Conservation (phyloP, 441 rosid species). For the Manihot esculenta region DNA sequence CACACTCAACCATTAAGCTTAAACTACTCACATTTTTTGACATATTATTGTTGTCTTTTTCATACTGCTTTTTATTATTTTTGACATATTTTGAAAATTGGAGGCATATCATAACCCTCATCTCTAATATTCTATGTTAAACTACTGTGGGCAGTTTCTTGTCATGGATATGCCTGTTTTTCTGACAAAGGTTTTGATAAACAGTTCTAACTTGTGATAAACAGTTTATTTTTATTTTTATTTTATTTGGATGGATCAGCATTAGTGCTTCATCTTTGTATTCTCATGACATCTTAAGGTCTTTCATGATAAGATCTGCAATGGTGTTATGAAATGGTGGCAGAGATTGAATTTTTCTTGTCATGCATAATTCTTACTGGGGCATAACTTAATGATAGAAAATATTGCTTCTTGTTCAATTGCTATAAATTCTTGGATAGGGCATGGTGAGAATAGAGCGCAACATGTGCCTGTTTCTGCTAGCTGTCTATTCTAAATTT, state of each 20-base stretch:
- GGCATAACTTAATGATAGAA: background rate
- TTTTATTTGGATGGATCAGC: background rate
- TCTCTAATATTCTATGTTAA: background rate
- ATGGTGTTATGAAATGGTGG: background rate
- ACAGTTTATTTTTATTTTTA: background rate
- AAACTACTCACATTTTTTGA: background rate
- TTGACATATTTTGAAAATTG: background rate
- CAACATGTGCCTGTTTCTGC: background rate
- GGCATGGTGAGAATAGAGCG: no score
- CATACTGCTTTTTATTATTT: background rate
- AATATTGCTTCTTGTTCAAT: background rate
- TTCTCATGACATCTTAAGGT: background rate
- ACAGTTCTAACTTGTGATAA: no score
- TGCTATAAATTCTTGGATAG: background rate
- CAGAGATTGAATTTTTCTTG: background rate
- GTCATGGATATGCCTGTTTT: background rate
- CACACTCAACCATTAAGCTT: constrained; percentile 14
- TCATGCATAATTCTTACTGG: background rate
- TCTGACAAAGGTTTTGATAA: background rate
- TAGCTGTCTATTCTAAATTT: background rate
- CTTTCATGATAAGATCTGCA: background rate
- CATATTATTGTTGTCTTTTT: constrained; percentile 9
- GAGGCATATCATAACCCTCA: background rate
- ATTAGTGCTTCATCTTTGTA: background rate
- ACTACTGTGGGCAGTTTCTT: background rate